phyloP scores from a whole-genome alignment of 805 yeast genomes.

The Saccharomycopsis microspora region DNA sequence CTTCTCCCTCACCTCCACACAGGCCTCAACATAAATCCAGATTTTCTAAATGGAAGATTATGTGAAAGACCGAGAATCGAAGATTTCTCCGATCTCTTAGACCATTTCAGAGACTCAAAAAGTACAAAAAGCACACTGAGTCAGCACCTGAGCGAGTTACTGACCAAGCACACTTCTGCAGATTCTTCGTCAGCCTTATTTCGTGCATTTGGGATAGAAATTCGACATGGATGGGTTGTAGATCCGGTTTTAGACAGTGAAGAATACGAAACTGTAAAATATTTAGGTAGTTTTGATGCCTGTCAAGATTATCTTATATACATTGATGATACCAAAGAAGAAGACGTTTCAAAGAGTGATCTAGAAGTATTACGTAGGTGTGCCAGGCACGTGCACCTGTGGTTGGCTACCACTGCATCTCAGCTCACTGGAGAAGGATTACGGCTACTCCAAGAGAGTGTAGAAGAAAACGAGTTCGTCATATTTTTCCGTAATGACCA shows the following conservation, averaged over 20 bases:
- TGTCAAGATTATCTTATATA: slow-evolving; percentile 47
- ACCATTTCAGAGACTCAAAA: not conserved
- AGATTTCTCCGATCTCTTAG: not conserved
- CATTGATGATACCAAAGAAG: slow-evolving; percentile 24
- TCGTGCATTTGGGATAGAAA: slow-evolving; percentile 40
- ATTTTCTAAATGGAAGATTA: slow-evolving; percentile 27
- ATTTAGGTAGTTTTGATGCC: slow-evolving; percentile 41
- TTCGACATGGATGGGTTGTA: slow-evolving; percentile 83
- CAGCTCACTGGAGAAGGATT: slow-evolving; percentile 71
- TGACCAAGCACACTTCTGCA: not conserved
- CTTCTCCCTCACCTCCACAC: slow-evolving; percentile 30
- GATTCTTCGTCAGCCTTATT: slow-evolving; percentile 30
- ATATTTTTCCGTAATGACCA: slow-evolving; percentile 87
- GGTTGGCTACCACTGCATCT: slow-evolving; percentile 52
- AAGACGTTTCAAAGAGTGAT: not conserved
- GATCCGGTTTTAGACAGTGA: slow-evolving; percentile 27
- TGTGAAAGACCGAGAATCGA: slow-evolving; percentile 7
- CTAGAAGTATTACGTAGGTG: not conserved
- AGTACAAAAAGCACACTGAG: not conserved
- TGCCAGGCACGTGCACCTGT: slow-evolving; percentile 26
- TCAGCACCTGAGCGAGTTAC: no score
- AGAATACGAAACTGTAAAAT: slow-evolving; percentile 27
- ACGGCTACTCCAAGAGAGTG: slow-evolving; percentile 24
- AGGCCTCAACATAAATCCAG: slow-evolving; percentile 33
- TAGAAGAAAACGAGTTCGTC: slow-evolving; percentile 39